Percentiles rank a stretch among this genome's conserved stretches.
These are phyloP conservation scores for Gossypium trilobum DNA, from an alignment of 441 rosid genomes.

Conservation along the genomic window DNA sequence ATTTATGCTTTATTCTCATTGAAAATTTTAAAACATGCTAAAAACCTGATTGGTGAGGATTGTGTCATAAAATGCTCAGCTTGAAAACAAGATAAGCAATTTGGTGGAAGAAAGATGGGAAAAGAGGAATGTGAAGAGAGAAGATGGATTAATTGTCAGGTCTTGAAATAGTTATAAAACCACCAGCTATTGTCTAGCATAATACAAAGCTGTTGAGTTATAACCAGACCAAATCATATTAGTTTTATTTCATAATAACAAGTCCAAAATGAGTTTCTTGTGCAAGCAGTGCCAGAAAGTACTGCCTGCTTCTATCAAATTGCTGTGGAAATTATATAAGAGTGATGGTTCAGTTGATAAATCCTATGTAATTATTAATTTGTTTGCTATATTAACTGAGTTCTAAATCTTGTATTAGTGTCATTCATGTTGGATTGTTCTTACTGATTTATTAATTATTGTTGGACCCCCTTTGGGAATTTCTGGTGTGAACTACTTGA, in stretches of 20 bases:
- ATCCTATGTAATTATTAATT: neutral
- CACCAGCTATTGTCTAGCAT: neutral
- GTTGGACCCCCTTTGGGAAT: neutral
- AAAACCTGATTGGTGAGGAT: slow-evolving; percentile 4
- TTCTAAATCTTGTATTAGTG: neutral
- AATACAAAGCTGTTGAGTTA: neutral
- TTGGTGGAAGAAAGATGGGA: neutral
- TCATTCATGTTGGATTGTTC: neutral
- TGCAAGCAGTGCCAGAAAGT: neutral
- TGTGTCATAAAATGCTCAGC: neutral
- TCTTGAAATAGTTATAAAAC: neutral
- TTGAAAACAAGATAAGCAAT: neutral
- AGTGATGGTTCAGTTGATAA: neutral
- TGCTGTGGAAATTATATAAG: neutral
- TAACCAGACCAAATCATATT: neutral
- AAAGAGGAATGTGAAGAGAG: neutral
- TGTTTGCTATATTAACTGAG: neutral
- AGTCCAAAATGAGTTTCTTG: neutral
- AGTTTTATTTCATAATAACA: neutral
- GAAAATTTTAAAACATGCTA: neutral
- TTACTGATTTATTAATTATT: neutral
- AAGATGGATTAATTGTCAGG: neutral
- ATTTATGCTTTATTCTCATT: neutral
- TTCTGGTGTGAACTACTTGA: neutral
- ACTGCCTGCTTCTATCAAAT: neutral